phyloP scores from a whole-genome alignment of 495 filamentous ascomycete genomes.

The Aspergillus avenaceus region DNA sequence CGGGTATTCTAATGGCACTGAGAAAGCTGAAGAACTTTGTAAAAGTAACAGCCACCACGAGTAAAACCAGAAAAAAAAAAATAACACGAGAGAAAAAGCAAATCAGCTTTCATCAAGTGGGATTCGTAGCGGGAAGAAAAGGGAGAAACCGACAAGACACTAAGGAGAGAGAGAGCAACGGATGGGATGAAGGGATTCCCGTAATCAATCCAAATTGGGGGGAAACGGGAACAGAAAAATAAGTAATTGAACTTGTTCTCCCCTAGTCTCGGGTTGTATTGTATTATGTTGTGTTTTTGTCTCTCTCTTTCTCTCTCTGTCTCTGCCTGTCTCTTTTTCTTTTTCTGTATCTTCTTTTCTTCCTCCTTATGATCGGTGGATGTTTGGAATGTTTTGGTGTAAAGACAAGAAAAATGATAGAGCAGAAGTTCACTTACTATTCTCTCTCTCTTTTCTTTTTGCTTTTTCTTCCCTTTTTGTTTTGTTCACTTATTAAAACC shows the following conservation, averaged over 20 bases:
- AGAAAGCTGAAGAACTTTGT: too few species aligned
- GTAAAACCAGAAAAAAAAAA: not conserved
- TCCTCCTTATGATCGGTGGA: constrained; percentile 1
- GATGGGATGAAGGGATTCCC: constrained; percentile 14
- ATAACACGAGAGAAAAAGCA: not conserved
- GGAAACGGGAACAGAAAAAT: constrained; percentile 12
- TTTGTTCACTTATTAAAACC: not conserved
- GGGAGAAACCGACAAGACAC: constrained; percentile 6
- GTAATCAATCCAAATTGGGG: constrained; percentile 13
- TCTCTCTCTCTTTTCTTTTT: not conserved
- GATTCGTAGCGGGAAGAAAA: not conserved
- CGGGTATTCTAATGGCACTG: too few species aligned
- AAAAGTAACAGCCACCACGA: too few species aligned
- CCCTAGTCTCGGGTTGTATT: constrained; percentile 6
- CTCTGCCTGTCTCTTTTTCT: not conserved
- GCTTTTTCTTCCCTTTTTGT: not conserved
- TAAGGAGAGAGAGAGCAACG: constrained; percentile 1
- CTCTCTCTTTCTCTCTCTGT: not conserved
- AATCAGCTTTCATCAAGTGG: not conserved
- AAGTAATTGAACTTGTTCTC: constrained; percentile 8
- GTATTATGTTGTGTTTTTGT: not conserved
- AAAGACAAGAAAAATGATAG: not conserved
- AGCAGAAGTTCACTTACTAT: constrained; percentile 1
- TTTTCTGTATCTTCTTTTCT: constrained; percentile 2
- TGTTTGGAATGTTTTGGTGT: constrained; percentile 2